Conservation (phyloP, 202 grass and related monocot genomes). For the Schoenoplectus tabernaemontani region DNA sequence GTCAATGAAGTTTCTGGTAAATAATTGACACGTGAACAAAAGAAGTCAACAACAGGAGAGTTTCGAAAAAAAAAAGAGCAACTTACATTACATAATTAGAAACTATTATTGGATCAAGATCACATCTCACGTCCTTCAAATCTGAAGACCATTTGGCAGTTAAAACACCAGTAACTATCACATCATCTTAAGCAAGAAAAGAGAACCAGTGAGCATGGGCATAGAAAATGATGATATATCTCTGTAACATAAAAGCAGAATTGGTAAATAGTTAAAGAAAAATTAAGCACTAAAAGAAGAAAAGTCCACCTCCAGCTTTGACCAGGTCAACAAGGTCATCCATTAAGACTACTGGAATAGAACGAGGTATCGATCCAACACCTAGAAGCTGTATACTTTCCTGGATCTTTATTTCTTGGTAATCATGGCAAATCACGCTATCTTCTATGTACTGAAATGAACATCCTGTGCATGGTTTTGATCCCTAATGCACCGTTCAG, state of each 20-base stretch:
- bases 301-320: conserved; percentile 75
- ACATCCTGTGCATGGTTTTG: conserved; percentile 40
- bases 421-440: conserved; percentile 68
- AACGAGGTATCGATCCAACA: conserved; percentile 87
- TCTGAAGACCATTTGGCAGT: conserved; percentile 92
- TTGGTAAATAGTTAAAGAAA: neutral
- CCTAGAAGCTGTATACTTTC: conserved; percentile 77
- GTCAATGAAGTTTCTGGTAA: conserved; percentile 18
- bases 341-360: conserved; percentile 74
- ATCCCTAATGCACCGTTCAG: conserved; percentile 33
- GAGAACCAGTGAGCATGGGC: conserved; percentile 1
- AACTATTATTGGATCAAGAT: conserved; percentile 82
- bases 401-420: conserved; percentile 98
- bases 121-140: conserved; percentile 82
- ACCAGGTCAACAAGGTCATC: conserved; percentile 84
- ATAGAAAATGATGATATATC: conserved; percentile 4
- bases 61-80: neutral
- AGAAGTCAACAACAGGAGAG: neutral
- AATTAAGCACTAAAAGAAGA: neutral
- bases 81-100: conserved; percentile 80
- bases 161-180: conserved; percentile 73
- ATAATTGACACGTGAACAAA: neutral
- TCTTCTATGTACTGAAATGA: conserved; percentile 52
- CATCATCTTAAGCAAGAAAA: conserved; percentile 62
- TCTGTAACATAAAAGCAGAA: neutral